phyloP scores from a whole-genome alignment of 2,329 filamentous ascomycete genomes.

The Talaromyces rugulosus region DNA sequence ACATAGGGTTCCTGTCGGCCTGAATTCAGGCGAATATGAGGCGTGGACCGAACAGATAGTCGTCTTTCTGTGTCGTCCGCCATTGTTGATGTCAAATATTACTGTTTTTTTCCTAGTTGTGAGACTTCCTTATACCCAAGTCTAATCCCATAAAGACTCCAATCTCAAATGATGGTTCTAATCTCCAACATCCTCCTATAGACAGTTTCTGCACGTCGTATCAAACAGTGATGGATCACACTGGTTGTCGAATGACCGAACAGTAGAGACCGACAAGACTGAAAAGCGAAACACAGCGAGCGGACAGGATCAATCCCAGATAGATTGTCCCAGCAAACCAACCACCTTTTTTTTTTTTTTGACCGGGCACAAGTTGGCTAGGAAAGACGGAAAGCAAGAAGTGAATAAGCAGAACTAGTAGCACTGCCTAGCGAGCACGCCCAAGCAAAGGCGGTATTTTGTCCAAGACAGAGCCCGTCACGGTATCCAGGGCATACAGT shows the following conservation, averaged over 20 bases:
- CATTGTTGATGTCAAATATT: slow-evolving; percentile 4
- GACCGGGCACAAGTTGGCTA: not conserved
- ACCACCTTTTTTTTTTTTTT: slow-evolving; percentile 1
- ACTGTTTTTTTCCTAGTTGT: not conserved
- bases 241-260: not conserved
- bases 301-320: slow-evolving; percentile 7
- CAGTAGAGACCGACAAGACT: slow-evolving; percentile 9
- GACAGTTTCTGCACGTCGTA: not conserved
- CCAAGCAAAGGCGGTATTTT: not conserved
- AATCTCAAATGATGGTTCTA: not conserved
- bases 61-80: slow-evolving; percentile 6
- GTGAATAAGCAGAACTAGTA: not conserved
- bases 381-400: not conserved
- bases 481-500: slow-evolving; percentile 6
- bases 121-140: not conserved
- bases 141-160: not conserved
- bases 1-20: slow-evolving; percentile 51
- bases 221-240: not conserved
- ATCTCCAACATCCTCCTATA: not conserved
- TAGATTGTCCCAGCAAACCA: slow-evolving; percentile 1
- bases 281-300: slow-evolving; percentile 7
- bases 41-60: slow-evolving; percentile 30
- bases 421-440: not conserved
- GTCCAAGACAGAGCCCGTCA: slow-evolving; percentile 2
- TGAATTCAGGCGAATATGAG: slow-evolving; percentile 63